Evolutionary conservation across 2,329 filamentous ascomycete species (phyloP).

Genomic region (Talaromyces sp.): DNA sequence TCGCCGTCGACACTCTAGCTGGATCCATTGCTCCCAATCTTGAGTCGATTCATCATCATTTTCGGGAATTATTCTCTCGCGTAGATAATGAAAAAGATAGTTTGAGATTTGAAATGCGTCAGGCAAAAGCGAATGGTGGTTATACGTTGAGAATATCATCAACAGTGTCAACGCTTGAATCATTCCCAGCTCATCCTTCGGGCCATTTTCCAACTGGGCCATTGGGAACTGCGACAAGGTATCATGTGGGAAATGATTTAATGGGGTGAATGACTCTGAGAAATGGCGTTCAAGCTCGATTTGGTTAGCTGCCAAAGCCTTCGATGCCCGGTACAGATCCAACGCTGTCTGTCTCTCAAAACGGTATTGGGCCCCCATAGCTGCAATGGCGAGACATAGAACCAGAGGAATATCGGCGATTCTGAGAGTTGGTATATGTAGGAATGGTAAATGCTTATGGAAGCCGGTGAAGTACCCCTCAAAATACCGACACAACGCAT

Average conservation of each 20-base stretch:
- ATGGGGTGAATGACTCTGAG: background rate
- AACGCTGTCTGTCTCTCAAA: background rate
- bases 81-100: background rate
- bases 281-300: background rate
- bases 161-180: background rate
- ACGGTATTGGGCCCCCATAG: background rate
- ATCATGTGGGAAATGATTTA: background rate
- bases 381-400: background rate
- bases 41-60: background rate
- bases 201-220: background rate
- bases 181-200: background rate
- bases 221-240: background rate
- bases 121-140: background rate
- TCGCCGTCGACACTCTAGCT: background rate
- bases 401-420: background rate
- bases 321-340: background rate
- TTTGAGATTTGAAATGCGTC: background rate
- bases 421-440: background rate
- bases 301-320: background rate
- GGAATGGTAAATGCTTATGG: background rate
- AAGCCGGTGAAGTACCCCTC: background rate
- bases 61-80: background rate
- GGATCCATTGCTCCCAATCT: background rate
- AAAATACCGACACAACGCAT: background rate
- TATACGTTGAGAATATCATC: background rate